Conservation (phyloP, 2,329 filamentous ascomycete genomes). For the Aspergillus sp. region DNA sequence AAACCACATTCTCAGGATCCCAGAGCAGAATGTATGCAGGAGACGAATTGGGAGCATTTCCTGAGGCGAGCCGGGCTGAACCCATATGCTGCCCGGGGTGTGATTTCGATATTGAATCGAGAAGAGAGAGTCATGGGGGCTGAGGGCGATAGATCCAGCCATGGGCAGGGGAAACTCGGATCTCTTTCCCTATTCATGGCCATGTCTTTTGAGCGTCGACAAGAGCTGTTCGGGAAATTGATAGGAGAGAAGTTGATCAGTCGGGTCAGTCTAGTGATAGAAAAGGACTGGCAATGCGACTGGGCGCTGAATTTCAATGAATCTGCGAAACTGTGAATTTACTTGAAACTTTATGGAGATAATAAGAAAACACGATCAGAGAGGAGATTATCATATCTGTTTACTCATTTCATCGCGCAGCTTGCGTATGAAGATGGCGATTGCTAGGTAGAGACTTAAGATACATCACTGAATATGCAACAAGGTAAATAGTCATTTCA, state of each 20-base stretch:
- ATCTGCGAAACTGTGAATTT: not conserved
- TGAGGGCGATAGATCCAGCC: not conserved
- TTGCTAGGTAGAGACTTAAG: slow-evolving; percentile 25
- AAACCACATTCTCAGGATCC: slow-evolving; percentile 8
- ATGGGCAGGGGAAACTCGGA: not conserved
- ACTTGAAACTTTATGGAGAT: not conserved
- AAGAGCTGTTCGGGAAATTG: slow-evolving; percentile 50
- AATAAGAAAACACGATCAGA: slow-evolving; percentile 12
- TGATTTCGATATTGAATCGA: slow-evolving; percentile 45
- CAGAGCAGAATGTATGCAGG: slow-evolving; percentile 46
- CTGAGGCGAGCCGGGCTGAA: slow-evolving; percentile 67
- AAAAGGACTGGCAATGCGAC: slow-evolving; percentile 49
- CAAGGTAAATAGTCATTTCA: slow-evolving; percentile 24
- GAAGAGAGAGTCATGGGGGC: slow-evolving; percentile 11
- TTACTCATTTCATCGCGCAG: slow-evolving; percentile 27
- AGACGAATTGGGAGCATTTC: slow-evolving; percentile 68
- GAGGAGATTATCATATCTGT: slow-evolving; percentile 33
- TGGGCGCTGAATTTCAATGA: slow-evolving; percentile 22
- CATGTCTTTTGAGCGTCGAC: slow-evolving; percentile 55
- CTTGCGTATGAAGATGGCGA: slow-evolving; percentile 17
- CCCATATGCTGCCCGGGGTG: slow-evolving; percentile 66
- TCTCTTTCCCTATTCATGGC: slow-evolving; percentile 50
- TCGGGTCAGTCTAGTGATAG: slow-evolving; percentile 53
- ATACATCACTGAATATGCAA: slow-evolving; percentile 36
- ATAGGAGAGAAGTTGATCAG: slow-evolving; percentile 58